Base-by-base conservation (phyloP, 2,329 filamentous ascomycete genomes). In the Diplocarpon mali region DNA sequence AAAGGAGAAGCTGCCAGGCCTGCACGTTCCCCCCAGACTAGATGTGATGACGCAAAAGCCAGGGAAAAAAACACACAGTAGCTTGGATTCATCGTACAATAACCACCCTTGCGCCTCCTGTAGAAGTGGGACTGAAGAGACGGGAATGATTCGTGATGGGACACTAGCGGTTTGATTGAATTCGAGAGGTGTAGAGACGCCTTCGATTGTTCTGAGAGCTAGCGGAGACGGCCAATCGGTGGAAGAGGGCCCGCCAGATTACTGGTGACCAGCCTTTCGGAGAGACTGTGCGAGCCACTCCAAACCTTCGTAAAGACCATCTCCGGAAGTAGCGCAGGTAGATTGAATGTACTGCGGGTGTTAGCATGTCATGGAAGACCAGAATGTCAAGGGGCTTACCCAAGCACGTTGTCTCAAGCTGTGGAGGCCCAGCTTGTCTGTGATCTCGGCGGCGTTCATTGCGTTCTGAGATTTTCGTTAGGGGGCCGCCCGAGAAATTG, bases 381-480 rank as follows among this genome's bases (percentile, higher is more conserved):
- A 6, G 16, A 24, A 34, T 8, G 35, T 35, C 15, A 28, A 40
- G 50, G 36, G 53, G 73, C 88, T 68, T 89, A 98, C 92, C 92
- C 92, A 98, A 64, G 87, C 85, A 69, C 92, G 89, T 76, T 95
- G 87, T 78, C 88, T 87, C 78, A 98, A 77, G 74, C 86, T 93
- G 82, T 96, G 90, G 64, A 98, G 88, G 66, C 92, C 92, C 69
- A 98, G 87, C 82, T 96, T 95, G 75, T 98, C 90, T 69, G 92
- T 98, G 70, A 98, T 96, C 76, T 98, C 92, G 65, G 92, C 90
- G 64, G 92, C 90, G 72, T 94, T 95, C 92, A 96, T 96, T 70
- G 92, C 92, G 67, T 96, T 96, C 89, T 95, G 63, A 15, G 47
- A 38, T 41, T 45, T 14, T 49, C 38, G 56, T 65, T 57, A 63